Base-by-base conservation (phyloP, 1,139 yeast genomes). In the Lodderomyces orthopsilosis region DNA sequence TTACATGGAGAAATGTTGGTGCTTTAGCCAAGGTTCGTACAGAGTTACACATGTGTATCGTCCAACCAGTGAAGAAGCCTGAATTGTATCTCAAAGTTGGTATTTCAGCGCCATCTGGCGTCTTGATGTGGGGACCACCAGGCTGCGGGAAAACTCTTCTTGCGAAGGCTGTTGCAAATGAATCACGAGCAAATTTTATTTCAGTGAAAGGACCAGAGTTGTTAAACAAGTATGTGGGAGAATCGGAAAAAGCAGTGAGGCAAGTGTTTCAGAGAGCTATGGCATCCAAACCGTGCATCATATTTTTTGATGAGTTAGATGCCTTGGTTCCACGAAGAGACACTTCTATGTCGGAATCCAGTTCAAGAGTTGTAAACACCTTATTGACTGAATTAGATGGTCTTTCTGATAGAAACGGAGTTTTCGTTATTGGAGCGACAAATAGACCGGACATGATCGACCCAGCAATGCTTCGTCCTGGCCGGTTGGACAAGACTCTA, bases 391-490 rank as follows among this genome's bases (percentile, higher is more conserved):
- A 93, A 61, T 71, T 93, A 35, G 98, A 93, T 64, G 98, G 98
- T 2, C 76, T 93, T 46, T 90, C 89, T 53, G 97, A 91, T 54
- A 75, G 98, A 56, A 80, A 85, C 45, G 98, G 98, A 1, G 87
- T 93, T 1, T 93, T 85, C 61, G 98, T 93, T 3, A 81, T 93
- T 52, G 98, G 97, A 26, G 98, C 98, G 1, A 93, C 98, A 0
- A 93, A 93, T 58, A 77, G 98, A 61, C 98, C 98, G 0, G 98
- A 93, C 63, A 93, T 93, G 90, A 93, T 93, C 51, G 98, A 93
- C 63, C 93, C 96, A 7, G 98, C 98, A 1, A 93, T 93, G 98
- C 70, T 93, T 43, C 79, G 98, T 59, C 98, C 98, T 0, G 98
- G 98, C 2, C 79, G 98, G 61, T 74, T 93, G 55, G 98, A 93